Conservation (phyloP, 2,329 filamentous ascomycete species). For the Cercospora sojina region DNA sequence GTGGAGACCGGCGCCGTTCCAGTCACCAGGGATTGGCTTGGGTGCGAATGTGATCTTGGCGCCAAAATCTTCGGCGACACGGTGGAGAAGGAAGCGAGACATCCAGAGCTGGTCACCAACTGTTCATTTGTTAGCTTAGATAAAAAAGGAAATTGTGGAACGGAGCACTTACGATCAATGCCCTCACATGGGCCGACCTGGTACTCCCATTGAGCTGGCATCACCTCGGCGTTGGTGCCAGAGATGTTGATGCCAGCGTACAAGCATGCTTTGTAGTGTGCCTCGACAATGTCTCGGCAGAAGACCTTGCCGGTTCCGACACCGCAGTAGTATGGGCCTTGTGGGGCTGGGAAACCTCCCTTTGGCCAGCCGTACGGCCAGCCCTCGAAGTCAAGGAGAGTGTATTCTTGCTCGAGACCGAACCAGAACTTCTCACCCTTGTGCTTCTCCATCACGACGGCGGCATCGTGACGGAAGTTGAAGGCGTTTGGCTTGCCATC, state of each 20-base stretch:
- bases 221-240: slow-evolving; percentile 98
- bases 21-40: slow-evolving; percentile 93
- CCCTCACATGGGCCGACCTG: slow-evolving; percentile 88
- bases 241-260: slow-evolving; percentile 91
- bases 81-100: slow-evolving; percentile 82
- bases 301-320: slow-evolving; percentile 96
- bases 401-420: slow-evolving; percentile 97
- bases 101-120: slow-evolving; percentile 98
- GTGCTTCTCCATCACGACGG: slow-evolving; percentile 85
- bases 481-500: slow-evolving; percentile 96
- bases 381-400: slow-evolving; percentile 78
- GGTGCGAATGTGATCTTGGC: slow-evolving; percentile 93
- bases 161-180: slow-evolving; percentile 67
- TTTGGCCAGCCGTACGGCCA: slow-evolving; percentile 91
- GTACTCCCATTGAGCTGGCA: slow-evolving; percentile 98
- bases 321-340: slow-evolving; percentile 97
- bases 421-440: slow-evolving; percentile 89
- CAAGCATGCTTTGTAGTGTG: slow-evolving; percentile 86
- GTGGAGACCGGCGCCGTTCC: slow-evolving; percentile 95
- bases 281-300: slow-evolving; percentile 96
- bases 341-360: slow-evolving; percentile 85
- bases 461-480: slow-evolving; percentile 94
- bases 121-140: slow-evolving; percentile 35
- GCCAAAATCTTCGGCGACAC: slow-evolving; percentile 93
- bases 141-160: neutral